Percentiles rank a stretch among this genome's conserved stretches.
These are phyloP conservation scores for Ogataea neopini DNA, from an alignment of 805 yeast species.

Conservation along the genomic window DNA sequence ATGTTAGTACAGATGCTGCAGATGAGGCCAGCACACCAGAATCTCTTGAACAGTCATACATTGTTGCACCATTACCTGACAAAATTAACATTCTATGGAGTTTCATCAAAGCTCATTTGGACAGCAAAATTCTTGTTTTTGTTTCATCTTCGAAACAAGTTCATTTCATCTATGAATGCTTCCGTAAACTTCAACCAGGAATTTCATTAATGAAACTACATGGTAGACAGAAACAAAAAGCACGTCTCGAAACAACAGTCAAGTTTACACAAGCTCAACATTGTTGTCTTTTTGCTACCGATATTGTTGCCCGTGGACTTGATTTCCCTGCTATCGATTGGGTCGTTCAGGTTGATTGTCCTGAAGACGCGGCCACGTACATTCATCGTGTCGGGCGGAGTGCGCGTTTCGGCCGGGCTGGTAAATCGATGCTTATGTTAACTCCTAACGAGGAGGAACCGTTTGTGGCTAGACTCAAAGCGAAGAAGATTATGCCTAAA, in stretches of 20 bases:
- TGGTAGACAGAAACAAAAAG: constrained; percentile 89
- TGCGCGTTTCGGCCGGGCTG: constrained; percentile 83
- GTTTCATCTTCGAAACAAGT: constrained; percentile 89
- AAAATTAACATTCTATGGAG: constrained; percentile 86
- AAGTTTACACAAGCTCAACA: constrained; percentile 78
- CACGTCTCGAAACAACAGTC: constrained; percentile 77
- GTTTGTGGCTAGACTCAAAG: constrained; percentile 61
- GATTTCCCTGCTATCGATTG: constrained; percentile 93
- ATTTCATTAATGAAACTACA: constrained; percentile 81
- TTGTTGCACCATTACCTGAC: constrained; percentile 69
- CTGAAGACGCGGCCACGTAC: constrained; percentile 86
- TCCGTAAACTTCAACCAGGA: constrained; percentile 89
- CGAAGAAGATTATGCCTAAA: constrained; percentile 67
- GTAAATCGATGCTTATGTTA: constrained; percentile 79
- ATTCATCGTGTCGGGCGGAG: constrained; percentile 90
- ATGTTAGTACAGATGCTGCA: constrained; percentile 46
- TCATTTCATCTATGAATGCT: constrained; percentile 83
- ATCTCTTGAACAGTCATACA: constrained; percentile 79
- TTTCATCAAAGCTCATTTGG: constrained; percentile 79
- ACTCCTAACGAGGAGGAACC: constrained; percentile 82
- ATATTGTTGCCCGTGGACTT: constrained; percentile 87
- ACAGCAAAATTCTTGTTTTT: constrained; percentile 78
- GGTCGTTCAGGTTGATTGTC: constrained; percentile 92
- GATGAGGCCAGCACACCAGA: constrained; percentile 62
- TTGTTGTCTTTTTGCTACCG: constrained; percentile 85